Evolutionary conservation across 768 basidiomycete species (phyloP).

Genomic region (Naematelia encephala): DNA sequence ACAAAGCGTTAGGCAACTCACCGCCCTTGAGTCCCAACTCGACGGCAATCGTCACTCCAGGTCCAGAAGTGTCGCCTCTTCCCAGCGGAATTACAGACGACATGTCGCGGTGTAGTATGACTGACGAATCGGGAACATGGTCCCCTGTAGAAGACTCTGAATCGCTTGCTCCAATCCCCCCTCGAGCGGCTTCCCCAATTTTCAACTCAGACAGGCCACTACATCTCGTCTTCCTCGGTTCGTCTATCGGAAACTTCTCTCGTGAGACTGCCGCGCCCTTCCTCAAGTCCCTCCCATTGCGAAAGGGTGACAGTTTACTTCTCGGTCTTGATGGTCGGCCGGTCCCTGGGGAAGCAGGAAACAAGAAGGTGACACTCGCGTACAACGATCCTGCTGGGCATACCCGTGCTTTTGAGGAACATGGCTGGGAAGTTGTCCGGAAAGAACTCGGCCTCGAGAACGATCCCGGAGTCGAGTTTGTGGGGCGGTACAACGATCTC

Average conservation of each 20-base stretch:
- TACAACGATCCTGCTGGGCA: conserved; percentile 78
- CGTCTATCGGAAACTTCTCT: conserved; percentile 84
- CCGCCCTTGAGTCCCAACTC: not conserved
- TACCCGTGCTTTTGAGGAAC: conserved; percentile 77
- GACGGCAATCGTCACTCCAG: not conserved
- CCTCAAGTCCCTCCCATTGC: conserved; percentile 72
- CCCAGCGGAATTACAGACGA: conserved; percentile 5
- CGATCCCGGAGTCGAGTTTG: conserved; percentile 41
- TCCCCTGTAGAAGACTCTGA: conserved; percentile 3
- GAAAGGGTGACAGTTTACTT: conserved; percentile 71
- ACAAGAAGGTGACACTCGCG: conserved; percentile 69
- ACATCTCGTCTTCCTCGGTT: conserved; percentile 87
- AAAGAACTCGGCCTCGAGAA: conserved; percentile 58
- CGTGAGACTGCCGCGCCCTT: conserved; percentile 68
- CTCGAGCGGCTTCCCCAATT: not conserved
- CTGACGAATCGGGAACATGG: conserved; percentile 2
- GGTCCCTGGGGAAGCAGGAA: conserved; percentile 55
- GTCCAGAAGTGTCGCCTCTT: conserved; percentile 5
- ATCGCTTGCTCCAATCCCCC: not conserved
- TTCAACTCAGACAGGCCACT: conserved; percentile 53
- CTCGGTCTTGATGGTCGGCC: conserved; percentile 83
- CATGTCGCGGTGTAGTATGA: not conserved
- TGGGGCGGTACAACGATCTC: conserved; percentile 41
- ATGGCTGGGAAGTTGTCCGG: conserved; percentile 71
- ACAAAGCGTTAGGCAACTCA: not conserved